Evolutionary conservation across 2,329 filamentous ascomycete species (phyloP).

Genomic region (Calonectria hawksworthii): DNA sequence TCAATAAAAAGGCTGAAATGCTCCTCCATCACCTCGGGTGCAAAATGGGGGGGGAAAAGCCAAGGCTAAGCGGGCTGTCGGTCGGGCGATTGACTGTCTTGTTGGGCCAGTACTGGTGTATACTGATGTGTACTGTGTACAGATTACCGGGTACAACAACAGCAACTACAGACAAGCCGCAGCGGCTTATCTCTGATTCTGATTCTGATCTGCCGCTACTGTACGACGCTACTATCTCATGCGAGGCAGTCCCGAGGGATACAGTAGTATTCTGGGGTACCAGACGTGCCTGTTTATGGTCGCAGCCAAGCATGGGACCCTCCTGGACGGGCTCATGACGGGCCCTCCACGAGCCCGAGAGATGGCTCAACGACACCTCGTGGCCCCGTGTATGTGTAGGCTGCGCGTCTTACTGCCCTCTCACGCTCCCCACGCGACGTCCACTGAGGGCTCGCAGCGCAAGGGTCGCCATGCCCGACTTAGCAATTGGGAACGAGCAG

Average conservation of each 20-base stretch:
- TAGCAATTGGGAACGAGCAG: slow-evolving; percentile 10
- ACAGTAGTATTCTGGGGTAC: neutral
- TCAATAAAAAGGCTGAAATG: neutral
- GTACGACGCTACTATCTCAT: slow-evolving; percentile 11
- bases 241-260: neutral
- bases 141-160: neutral
- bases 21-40: neutral
- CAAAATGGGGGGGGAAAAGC: neutral
- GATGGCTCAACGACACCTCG: neutral
- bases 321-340: neutral
- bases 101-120: no score
- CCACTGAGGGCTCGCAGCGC: slow-evolving; percentile 9
- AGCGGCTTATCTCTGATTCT: slow-evolving; percentile 7
- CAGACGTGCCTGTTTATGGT: neutral
- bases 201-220: neutral
- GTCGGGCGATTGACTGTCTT: neutral
- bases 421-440: neutral
- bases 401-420: neutral
- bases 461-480: slow-evolving; percentile 8
- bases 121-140: no score
- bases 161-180: neutral
- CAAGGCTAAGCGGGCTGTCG: neutral
- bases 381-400: no score
- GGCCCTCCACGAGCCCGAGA: neutral
- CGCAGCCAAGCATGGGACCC: slow-evolving; percentile 9